Evolutionary conservation across 2,329 filamentous ascomycete species (phyloP).

Genomic region (Furcasterigmium sp.): DNA sequence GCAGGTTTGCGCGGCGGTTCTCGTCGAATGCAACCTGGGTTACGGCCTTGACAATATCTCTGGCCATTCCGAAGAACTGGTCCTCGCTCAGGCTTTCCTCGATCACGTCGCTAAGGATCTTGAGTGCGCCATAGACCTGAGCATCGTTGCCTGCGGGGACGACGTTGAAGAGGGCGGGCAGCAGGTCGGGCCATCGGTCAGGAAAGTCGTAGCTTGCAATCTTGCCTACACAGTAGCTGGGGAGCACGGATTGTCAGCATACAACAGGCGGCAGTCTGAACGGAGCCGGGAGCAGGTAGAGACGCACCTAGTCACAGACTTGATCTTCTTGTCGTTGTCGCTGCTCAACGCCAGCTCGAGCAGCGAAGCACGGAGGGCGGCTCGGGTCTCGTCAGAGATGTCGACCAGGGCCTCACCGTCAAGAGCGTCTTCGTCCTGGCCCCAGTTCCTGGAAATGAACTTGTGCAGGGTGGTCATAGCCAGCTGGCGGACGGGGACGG

Average conservation of each 20-base stretch:
- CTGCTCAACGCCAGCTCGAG: conserved; percentile 71
- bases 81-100: conserved; percentile 91
- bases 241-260: neutral
- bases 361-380: conserved; percentile 65
- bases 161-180: conserved; percentile 72
- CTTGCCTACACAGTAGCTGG: conserved; percentile 77
- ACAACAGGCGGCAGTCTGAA: too few relatives aligned
- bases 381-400: conserved; percentile 69
- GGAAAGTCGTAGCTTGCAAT: conserved; percentile 92
- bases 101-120: conserved; percentile 82
- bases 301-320: conserved; percentile 73
- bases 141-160: conserved; percentile 71
- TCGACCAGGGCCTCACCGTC: conserved; percentile 55
- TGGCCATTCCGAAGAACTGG: conserved; percentile 88
- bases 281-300: too few relatives aligned
- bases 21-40: conserved; percentile 78
- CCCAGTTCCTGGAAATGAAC: conserved; percentile 85
- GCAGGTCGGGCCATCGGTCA: conserved; percentile 86
- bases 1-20: conserved; percentile 66
- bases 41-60: conserved; percentile 77
- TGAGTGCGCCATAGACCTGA: conserved; percentile 84
- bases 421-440: conserved; percentile 66
- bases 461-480: conserved; percentile 75
- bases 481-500: conserved; percentile 73
- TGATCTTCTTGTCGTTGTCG: conserved; percentile 78